Evolutionary conservation across 805 yeast genomes (phyloP), one percentile per base, ranked within the genome.

Genomic region (Lachancea sp.): DNA sequence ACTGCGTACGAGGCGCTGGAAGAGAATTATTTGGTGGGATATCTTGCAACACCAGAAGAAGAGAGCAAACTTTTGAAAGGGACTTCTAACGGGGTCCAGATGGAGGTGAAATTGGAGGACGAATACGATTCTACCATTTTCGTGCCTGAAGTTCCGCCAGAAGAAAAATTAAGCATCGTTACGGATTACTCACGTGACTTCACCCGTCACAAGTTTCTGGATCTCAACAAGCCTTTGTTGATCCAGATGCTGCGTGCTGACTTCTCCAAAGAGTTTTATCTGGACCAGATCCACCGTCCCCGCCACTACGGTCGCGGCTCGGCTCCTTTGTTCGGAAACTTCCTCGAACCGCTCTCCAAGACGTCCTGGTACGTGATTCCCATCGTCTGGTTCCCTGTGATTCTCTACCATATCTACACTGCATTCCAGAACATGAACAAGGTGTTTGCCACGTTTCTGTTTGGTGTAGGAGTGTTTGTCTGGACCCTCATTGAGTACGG

Each of bases 301-400:
- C 82, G 99, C 63, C 99, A 93, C 66, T 93, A 90, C 62, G 98
- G 98, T 53, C 82, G 89, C 62, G 97, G 96, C 10, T 87, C 96
- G 2, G 99, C 99, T 11, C 96, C 90, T 6, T 64, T 93, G 44
- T 93, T 93, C 66, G 99, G 99, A 40, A 89, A 90, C 67, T 85
- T 91, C 65, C 70, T 93, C 49, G 99, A 93, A 68, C 97, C 97
- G 3, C 61, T 93, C 20, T 80, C 95, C 7, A 72, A 83, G 58
- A 93, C 99, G 2, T 83, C 97, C 11, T 93, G 98, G 98, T 93
- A 81, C 77, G 84, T 88, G 19, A 84, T 93, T 17, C 99, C 99
- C 15, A 49, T 70, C 1, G 54, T 88, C 20, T 95, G 99, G 98
- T 64, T 88, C 37, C 97, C 97, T 2, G 81, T 78, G 38, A 86